These are phyloP conservation scores for Coemansia sp. DNA, from an alignment of 192 early-diverging fungal species.

Conservation along the genomic window DNA sequence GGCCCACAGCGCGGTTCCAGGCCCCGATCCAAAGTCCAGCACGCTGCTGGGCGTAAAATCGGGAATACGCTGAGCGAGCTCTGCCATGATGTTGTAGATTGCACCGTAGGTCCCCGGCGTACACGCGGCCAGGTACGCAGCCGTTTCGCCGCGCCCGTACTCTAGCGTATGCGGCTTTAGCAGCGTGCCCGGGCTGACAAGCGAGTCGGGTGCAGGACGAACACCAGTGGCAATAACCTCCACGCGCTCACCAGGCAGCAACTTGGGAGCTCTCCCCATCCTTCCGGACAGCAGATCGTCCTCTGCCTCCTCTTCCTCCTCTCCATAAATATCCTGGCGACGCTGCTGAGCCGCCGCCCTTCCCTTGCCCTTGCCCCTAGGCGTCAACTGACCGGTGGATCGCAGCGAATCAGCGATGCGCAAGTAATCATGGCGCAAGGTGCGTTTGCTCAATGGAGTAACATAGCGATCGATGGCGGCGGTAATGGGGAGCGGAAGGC, in stretches of 20 bases:
- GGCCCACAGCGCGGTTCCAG: conserved; percentile 83
- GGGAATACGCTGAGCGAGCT: conserved; percentile 66
- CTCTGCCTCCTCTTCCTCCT: conserved; percentile 2
- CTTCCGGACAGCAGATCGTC: not conserved
- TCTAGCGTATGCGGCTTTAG: conserved; percentile 67
- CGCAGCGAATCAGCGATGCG: conserved; percentile 44
- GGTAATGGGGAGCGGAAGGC: conserved; percentile 20
- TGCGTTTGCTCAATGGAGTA: conserved; percentile 4
- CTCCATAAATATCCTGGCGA: not conserved
- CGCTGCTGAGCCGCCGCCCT: conserved; percentile 18
- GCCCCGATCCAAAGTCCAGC: conserved; percentile 84
- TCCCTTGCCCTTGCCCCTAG: conserved; percentile 36
- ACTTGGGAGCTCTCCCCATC: conserved; percentile 1
- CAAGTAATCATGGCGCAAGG: conserved; percentile 39
- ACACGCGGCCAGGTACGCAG: conserved; percentile 72
- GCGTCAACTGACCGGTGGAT: conserved; percentile 40
- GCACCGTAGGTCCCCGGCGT: conserved; percentile 69
- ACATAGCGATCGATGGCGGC: conserved; percentile 13
- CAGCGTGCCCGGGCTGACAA: conserved; percentile 23
- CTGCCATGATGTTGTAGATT: conserved; percentile 66
- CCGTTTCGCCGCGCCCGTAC: conserved; percentile 72
- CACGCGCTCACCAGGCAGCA: conserved; percentile 41
- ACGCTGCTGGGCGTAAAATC: conserved; percentile 62
- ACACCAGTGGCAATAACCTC: conserved; percentile 23
- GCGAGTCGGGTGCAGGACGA: conserved; percentile 35